Evolutionary conservation across 768 basidiomycete species (phyloP).

Genomic region (Gloeopeniophorella convolvens): DNA sequence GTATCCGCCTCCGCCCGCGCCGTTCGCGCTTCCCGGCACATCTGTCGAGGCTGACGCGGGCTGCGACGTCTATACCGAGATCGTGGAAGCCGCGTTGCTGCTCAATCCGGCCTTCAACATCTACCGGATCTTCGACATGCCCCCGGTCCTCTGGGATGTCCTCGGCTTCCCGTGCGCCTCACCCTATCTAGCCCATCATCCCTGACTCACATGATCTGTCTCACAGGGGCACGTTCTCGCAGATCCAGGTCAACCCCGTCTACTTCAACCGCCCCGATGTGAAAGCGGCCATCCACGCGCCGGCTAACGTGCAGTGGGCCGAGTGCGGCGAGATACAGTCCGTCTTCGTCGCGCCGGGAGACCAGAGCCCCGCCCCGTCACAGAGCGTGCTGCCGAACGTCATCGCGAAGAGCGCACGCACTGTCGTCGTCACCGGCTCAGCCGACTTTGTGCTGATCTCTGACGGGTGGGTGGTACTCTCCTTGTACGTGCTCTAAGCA

Average conservation of each 20-base stretch:
- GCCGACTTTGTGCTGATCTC: conserved; percentile 9
- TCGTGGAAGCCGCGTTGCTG: conserved; percentile 1
- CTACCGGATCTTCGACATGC: conserved; percentile 19
- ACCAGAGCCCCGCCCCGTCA: conserved; percentile 1
- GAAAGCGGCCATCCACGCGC: conserved; percentile 20
- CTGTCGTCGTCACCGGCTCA: conserved; percentile 11
- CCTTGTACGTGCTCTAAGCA: neutral
- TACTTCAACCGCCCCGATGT: conserved; percentile 21
- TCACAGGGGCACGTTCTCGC: conserved; percentile 15
- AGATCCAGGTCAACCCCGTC: conserved; percentile 15
- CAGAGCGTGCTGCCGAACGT: conserved; percentile 11
- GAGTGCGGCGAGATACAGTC: conserved; percentile 1
- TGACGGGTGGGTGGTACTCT: conserved; percentile 15
- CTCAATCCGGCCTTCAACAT: conserved; percentile 20
- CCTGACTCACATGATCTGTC: neutral
- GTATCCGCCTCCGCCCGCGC: conserved; percentile 17
- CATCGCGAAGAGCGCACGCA: conserved; percentile 4
- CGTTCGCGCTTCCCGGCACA: conserved; percentile 14
- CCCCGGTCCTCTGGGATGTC: conserved; percentile 17
- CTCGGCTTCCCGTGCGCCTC: conserved; percentile 15
- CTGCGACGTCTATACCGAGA: conserved; percentile 8
- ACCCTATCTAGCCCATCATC: too few relatives aligned
- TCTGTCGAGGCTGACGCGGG: conserved; percentile 6
- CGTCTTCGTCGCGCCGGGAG: conserved; percentile 6
- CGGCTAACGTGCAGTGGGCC: conserved; percentile 13